A percentile compares a stretch with the other conserved stretches of the same genome.
Conservation (phyloP, 1,284 basidiomycete species). For the Cryptococcus hybrid region DNA sequence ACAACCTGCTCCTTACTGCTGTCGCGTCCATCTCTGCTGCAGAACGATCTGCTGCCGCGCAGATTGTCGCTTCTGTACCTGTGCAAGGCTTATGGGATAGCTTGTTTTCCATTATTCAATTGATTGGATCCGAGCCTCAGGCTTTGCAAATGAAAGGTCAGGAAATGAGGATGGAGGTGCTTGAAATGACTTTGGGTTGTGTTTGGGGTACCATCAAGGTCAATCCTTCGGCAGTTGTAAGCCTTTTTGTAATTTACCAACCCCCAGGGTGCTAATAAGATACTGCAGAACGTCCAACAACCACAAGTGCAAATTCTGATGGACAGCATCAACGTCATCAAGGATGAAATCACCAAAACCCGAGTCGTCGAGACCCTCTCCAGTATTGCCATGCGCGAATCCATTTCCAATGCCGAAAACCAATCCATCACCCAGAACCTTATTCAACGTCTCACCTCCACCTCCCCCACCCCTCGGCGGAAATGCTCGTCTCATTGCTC, state of each 20-base stretch:
- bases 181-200: conserved; percentile 49
- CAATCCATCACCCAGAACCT: conserved; percentile 26
- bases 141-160: conserved; percentile 42
- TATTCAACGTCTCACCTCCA: conserved; percentile 44
- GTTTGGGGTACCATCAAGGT: conserved; percentile 51
- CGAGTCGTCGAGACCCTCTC: conserved; percentile 80
- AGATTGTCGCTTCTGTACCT: conserved; percentile 53
- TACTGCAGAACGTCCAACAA: conserved; percentile 16
- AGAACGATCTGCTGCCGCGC: conserved; percentile 10
- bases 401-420: conserved; percentile 65
- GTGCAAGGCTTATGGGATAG: conserved; percentile 64
- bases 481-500: conserved; percentile 73
- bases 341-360: conserved; percentile 61
- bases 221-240: conserved; percentile 27
- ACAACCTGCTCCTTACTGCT: conserved; percentile 78
- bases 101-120: conserved; percentile 69
- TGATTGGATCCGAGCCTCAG: conserved; percentile 28
- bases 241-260: conserved; percentile 9
- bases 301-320: conserved; percentile 67
- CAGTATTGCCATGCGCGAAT: conserved; percentile 68
- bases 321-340: conserved; percentile 60
- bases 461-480: conserved; percentile 53
- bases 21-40: conserved; percentile 53
- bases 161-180: conserved; percentile 45
- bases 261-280: conserved; percentile 36